Conservation (phyloP, 2,329 filamentous ascomycete species). For the Penicillium olsonii region DNA sequence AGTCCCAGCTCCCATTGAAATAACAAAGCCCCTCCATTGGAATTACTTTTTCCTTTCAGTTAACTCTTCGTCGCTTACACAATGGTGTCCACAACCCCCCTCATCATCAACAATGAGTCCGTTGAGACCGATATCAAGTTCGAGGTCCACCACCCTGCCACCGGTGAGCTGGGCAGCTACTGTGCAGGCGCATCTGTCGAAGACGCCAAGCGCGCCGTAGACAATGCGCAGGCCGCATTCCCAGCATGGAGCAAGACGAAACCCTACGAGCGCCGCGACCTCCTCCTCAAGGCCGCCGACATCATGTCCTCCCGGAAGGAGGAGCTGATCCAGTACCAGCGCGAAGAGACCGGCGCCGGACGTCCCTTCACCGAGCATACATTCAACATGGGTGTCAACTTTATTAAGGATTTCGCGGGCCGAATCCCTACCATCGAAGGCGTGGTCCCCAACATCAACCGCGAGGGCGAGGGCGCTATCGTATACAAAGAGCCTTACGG, state of each 20-base stretch:
- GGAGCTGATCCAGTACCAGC: constrained; percentile 64
- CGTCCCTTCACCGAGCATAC: constrained; percentile 40
- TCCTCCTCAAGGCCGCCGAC: constrained; percentile 54
- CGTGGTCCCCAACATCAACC: constrained; percentile 48
- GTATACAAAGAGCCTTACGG: constrained; percentile 76
- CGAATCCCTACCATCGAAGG: constrained; percentile 52
- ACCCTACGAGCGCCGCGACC: constrained; percentile 63
- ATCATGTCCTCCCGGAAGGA: constrained; percentile 56
- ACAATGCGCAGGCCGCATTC: constrained; percentile 68
- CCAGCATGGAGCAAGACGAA: constrained; percentile 67
- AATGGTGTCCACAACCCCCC: constrained; percentile 33
- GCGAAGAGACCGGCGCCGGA: constrained; percentile 57
- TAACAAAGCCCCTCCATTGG: not conserved
- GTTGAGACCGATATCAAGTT: constrained; percentile 43
- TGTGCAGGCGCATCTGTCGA: constrained; percentile 58
- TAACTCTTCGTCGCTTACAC: not conserved
- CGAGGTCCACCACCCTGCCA: constrained; percentile 58
- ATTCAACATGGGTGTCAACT: constrained; percentile 34
- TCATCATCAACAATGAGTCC: constrained; percentile 48
- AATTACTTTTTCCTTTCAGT: not conserved
- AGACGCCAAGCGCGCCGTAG: constrained; percentile 58
- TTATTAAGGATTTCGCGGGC: constrained; percentile 55
- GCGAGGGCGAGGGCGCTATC: constrained; percentile 60
- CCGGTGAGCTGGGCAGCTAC: constrained; percentile 56
- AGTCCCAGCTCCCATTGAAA: not conserved